A percentile compares a stretch with the other conserved stretches of the same genome.
phyloP scores from a whole-genome alignment of 805 yeast species.

The Cyberlindnera misumaiensis region DNA sequence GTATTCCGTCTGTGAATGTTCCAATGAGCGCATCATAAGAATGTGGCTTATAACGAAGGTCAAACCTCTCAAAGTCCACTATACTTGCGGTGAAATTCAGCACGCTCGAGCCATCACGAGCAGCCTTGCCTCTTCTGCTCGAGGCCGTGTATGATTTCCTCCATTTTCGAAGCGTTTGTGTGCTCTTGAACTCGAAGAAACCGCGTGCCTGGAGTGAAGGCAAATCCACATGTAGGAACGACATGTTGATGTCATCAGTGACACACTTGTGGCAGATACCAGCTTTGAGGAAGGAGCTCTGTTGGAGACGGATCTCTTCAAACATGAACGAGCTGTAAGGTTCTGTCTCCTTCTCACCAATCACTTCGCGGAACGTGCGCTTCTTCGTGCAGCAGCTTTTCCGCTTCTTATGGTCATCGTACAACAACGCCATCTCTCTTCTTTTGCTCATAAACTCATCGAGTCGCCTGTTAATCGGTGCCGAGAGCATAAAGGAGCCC shows the following conservation, averaged over 20 bases:
- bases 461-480: not conserved
- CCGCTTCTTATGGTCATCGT: slow-evolving; percentile 2
- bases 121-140: not conserved
- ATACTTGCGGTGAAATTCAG: slow-evolving; percentile 4
- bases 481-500: not conserved
- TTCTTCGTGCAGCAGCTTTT: slow-evolving; percentile 6
- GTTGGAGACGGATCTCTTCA: slow-evolving; percentile 8
- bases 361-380: slow-evolving; percentile 12
- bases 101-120: not conserved
- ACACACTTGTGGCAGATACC: slow-evolving; percentile 7
- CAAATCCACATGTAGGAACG: slow-evolving; percentile 6
- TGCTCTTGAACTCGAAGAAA: slow-evolving; percentile 5
- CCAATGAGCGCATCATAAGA: not conserved
- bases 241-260: slow-evolving; percentile 4
- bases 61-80: slow-evolving; percentile 19
- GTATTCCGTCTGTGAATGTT: not conserved
- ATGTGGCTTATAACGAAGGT: slow-evolving; percentile 5
- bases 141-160: slow-evolving; percentile 1
- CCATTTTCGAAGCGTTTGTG: slow-evolving; percentile 6
- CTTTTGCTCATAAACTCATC: slow-evolving; percentile 6
- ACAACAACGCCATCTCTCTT: slow-evolving; percentile 4
- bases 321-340: slow-evolving; percentile 5
- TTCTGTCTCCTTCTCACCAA: slow-evolving; percentile 3
- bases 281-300: slow-evolving; percentile 13
- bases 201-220: slow-evolving; percentile 2